Evolutionary conservation across 2,329 filamentous ascomycete genomes (phyloP).

Genomic region (Elsinoe necatrix): DNA sequence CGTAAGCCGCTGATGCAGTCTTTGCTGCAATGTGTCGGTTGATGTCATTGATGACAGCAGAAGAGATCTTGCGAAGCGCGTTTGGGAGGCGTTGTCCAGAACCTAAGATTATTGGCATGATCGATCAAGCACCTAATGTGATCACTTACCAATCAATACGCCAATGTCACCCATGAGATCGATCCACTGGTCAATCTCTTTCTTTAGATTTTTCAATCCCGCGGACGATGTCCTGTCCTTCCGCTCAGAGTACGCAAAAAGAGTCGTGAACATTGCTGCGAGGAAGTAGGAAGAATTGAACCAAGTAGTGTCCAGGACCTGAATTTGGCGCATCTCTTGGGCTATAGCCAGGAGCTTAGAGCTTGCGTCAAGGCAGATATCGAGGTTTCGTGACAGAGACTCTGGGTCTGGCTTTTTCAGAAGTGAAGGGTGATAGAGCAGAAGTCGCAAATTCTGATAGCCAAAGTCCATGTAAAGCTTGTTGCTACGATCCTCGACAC

Average conservation of each 20-base stretch:
- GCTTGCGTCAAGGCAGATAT: conserved; percentile 57
- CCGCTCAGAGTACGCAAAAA: conserved; percentile 62
- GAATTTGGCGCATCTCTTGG: conserved; percentile 52
- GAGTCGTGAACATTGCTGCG: conserved; percentile 62
- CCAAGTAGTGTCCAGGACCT: conserved; percentile 70
- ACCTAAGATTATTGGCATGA: conserved; percentile 27
- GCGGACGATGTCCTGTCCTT: conserved; percentile 50
- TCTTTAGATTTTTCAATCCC: conserved; percentile 52
- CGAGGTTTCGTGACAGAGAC: conserved; percentile 47
- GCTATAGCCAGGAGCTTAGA: conserved; percentile 55
- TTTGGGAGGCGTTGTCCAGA: conserved; percentile 41
- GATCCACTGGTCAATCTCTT: conserved; percentile 63
- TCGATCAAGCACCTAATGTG: background rate
- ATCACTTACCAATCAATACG: conserved; percentile 53
- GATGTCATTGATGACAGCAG: conserved; percentile 41
- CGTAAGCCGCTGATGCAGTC: conserved; percentile 35
- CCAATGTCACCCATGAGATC: conserved; percentile 59
- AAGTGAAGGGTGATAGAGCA: conserved; percentile 46
- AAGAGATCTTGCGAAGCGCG: conserved; percentile 42
- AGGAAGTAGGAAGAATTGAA: conserved; percentile 65
- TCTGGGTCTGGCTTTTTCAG: conserved; percentile 47
- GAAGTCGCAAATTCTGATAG: conserved; percentile 41
- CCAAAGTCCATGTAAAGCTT: conserved; percentile 43
- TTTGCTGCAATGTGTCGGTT: conserved; percentile 37
- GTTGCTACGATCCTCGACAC: conserved; percentile 41